Base-by-base conservation (phyloP, 2,329 filamentous ascomycete species). In the Fusarium begoniae region DNA sequence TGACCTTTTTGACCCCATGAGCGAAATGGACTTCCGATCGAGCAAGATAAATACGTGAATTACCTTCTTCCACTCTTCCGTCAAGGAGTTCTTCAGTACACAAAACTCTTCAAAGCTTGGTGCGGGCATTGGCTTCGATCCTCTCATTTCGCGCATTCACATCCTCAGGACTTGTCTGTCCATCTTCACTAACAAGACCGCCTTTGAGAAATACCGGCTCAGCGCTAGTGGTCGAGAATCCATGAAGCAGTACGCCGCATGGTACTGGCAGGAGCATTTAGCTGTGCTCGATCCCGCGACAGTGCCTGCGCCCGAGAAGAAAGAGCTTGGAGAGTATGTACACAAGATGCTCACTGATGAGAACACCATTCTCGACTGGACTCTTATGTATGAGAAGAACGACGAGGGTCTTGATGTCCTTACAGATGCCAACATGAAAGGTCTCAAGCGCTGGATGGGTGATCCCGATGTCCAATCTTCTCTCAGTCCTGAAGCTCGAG, bases 231-330 rank as follows among this genome's bases (percentile, higher is more conserved):
- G 80, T 1, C 77, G 76, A 5, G 73, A 80, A 12, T 77, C 81
- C 0, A 80, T 83, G 26, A 82, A 77, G 63, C 81, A 83, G 50
- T 85, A 85, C 41, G 83, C 84, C 1, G 83, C 83, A 1, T 84
- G 84, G 84, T 85, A 85, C 63, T 85, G 84, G 84, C 84, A 84
- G 56, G 83, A 85, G 41, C 84, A 85, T 69, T 61, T 84, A 18
- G 79, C 79, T 0, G 79, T 78, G 1, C 74, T 85, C 20, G 80
- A 84, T 44, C 79, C 79, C 3, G 53, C 67, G 1, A 68, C 68
- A 0, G 73, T 84, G 1, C 69, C 78, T 1, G 62, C 57, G 1
- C 59, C 74, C 1, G 79, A 83, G 48, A 85, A 83, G 67, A 75
- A 75, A 3, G 73, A 77, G 9, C 77, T 85, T 15, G 82, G 82